phyloP scores from a whole-genome alignment of 2,329 filamentous ascomycete genomes.

The Pleoardoris graminearum region DNA sequence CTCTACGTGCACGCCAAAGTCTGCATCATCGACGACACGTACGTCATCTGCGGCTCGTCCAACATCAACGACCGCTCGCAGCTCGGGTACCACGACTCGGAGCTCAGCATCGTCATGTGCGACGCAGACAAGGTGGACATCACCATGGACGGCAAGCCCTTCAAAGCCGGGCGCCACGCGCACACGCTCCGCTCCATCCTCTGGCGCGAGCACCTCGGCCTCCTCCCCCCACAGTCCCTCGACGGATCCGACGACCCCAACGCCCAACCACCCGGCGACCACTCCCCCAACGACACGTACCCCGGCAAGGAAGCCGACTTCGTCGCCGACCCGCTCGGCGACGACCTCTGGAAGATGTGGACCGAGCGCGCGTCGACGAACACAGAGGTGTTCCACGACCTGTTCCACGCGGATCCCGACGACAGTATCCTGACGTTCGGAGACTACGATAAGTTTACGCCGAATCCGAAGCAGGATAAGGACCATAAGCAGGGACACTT shows the following conservation, averaged over 20 bases:
- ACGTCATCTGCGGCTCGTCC: constrained; percentile 82
- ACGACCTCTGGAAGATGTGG: constrained; percentile 67
- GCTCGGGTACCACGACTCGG: constrained; percentile 85
- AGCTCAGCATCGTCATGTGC: constrained; percentile 87
- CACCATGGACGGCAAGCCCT: constrained; percentile 77
- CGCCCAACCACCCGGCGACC: constrained; percentile 71
- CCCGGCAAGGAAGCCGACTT: constrained; percentile 68
- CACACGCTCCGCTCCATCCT: constrained; percentile 78
- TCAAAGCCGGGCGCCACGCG: constrained; percentile 78
- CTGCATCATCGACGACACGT: constrained; percentile 82
- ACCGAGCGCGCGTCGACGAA: constrained; percentile 69
- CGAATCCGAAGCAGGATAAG: constrained; percentile 60
- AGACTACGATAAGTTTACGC: constrained; percentile 79
- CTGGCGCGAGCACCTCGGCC: constrained; percentile 88
- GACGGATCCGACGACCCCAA: constrained; percentile 71
- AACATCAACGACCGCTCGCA: constrained; percentile 94
- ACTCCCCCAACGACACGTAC: constrained; percentile 72
- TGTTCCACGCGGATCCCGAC: constrained; percentile 89
- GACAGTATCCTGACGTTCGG: constrained; percentile 86
- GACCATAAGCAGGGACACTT: constrained; percentile 76
- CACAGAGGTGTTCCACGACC: constrained; percentile 73
- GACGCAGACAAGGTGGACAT: constrained; percentile 73
- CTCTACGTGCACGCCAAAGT: constrained; percentile 94
- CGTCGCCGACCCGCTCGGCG: constrained; percentile 62
- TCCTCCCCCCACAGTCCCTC: constrained; percentile 72